phyloP scores from a whole-genome alignment of 129 eudicot genomes.

The Tagetes erecta region DNA sequence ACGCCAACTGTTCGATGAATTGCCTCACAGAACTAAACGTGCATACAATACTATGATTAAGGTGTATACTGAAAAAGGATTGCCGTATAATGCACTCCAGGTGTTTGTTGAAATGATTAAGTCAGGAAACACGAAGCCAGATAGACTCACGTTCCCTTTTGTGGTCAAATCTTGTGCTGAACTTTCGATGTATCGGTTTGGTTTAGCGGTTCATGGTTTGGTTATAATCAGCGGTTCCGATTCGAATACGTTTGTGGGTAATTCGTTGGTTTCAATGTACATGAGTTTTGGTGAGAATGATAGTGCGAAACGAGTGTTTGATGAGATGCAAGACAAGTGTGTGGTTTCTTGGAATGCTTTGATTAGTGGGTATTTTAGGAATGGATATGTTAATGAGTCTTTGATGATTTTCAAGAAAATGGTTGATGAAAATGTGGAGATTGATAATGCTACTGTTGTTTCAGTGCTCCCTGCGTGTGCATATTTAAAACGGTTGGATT shows the following conservation, averaged over 20 bases:
- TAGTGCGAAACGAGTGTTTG: conserved; percentile 53
- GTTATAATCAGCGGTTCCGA: conserved; percentile 50
- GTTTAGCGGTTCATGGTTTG: conserved; percentile 60
- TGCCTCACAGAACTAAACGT: conserved; percentile 43
- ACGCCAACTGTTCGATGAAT: conserved; percentile 54
- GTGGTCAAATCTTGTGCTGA: conserved; percentile 72
- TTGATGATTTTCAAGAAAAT: conserved; percentile 46
- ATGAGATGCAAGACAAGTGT: conserved; percentile 41
- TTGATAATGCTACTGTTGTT: conserved; percentile 60
- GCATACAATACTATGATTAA: conserved; percentile 51
- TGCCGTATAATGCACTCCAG: conserved; percentile 44
- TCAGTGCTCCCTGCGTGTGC: conserved; percentile 87
- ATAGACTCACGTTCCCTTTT: conserved; percentile 60
- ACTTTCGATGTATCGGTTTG: conserved; percentile 41
- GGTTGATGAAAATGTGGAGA: conserved; percentile 50
- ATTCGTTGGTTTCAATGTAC: conserved; percentile 84
- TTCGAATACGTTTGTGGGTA: conserved; percentile 56
- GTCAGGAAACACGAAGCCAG: conserved; percentile 38
- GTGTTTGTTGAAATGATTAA: conserved; percentile 60
- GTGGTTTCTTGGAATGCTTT: conserved; percentile 84
- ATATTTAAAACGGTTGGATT: conserved; percentile 45
- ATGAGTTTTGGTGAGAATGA: conserved; percentile 60
- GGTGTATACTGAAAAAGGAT: conserved; percentile 51
- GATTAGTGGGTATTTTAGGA: conserved; percentile 69
- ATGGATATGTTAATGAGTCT: conserved; percentile 49